A percentile compares a stretch with the other conserved stretches of the same genome.
Conservation (phyloP, 148 eudicot genomes). For the Oxyria digyna region DNA sequence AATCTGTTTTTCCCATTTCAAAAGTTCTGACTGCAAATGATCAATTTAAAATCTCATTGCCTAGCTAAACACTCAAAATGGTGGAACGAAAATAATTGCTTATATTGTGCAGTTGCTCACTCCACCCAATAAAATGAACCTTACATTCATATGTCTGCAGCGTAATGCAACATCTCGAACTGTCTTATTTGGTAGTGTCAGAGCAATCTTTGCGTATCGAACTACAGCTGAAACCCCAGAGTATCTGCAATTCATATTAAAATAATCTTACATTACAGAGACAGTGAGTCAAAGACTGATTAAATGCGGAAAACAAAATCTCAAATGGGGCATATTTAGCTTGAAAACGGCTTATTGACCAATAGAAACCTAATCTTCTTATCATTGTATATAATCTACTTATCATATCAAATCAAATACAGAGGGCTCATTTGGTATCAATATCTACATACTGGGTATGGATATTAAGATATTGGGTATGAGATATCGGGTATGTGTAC, state of each 20-base stretch:
- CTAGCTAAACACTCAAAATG: neutral
- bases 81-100: neutral
- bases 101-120: neutral
- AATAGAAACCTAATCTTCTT: too few species aligned
- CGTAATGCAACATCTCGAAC: slow-evolving; percentile 49
- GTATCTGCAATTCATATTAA: slow-evolving; percentile 20
- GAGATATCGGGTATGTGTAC: too few species aligned
- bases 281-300: neutral
- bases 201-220: slow-evolving; percentile 45
- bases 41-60: neutral
- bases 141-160: slow-evolving; percentile 41
- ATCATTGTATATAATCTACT: too few species aligned
- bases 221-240: slow-evolving; percentile 21
- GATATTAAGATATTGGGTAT: too few species aligned
- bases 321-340: neutral
- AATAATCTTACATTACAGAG: neutral
- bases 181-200: slow-evolving; percentile 28
- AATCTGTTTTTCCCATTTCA: neutral
- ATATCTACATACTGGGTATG: too few species aligned
- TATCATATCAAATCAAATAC: too few species aligned
- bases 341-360: neutral
- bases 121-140: slow-evolving; percentile 6
- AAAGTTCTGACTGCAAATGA: neutral
- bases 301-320: neutral
- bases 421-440: too few species aligned